Base-by-base conservation (phyloP, 371 early-diverging fungal genomes). In the Dipsacomyces acuminosporus region DNA sequence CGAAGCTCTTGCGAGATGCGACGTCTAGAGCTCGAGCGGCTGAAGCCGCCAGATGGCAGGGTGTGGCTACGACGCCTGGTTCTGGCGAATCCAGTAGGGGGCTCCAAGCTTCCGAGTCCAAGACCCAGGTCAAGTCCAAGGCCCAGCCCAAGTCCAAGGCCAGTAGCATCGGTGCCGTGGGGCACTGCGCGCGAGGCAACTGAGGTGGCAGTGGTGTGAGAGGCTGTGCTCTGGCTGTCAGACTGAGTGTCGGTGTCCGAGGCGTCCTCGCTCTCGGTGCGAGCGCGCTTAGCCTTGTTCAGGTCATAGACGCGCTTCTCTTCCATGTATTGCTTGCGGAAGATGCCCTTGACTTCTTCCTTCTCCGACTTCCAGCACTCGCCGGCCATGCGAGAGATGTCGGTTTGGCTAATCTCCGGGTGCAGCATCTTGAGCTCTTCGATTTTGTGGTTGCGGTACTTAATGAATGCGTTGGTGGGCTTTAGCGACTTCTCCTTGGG, bases 301-400 rank as follows among this genome's bases (percentile, higher is more conserved):
- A 64, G 48, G 24, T 69, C 70, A 43, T 69, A 69, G 11, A 69
- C 45, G 45, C 60, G 57, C 59, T 71, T 71, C 34, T 65, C 71
- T 30, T 60, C 62, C 11, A 42, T 51, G 51, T 71, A 71, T 46
- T 21, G 25, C 21, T 43, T 50, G 26, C 45, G 56, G 62, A 56
- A 66, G n/a, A 5, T 3, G 17, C 22, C 72, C 72, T 82, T 85
- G 35, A 82, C 77, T 44, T 78, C 78, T 20, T 80, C 73, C 11
- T 65, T 43, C 67, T 84, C 83, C 15, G 69, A 67, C 59, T 66
- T 76, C 87, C 87, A 86, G 81, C 78, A 79, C 41, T 73, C 71
- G 34, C 81, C 84, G n/a, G 83, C 80, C 55, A 83, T 81, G 54
- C 82, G 80, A 19, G 82, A 82, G 17, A 86, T 80, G 64, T 80